Base-by-base conservation (phyloP, 192 early-diverging fungal genomes). In the Lobulomyces angularis region DNA sequence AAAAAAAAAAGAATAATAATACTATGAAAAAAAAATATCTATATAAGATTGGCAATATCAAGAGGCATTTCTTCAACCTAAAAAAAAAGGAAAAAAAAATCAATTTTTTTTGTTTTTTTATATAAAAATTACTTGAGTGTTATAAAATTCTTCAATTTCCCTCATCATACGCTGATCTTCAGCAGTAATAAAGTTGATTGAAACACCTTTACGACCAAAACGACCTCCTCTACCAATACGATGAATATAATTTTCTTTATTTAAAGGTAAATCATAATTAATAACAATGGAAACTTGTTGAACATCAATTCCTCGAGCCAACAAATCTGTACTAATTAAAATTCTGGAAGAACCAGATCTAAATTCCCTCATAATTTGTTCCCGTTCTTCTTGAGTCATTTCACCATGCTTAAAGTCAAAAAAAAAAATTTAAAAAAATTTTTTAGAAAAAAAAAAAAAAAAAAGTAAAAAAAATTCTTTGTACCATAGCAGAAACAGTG, bases 191-290 rank as follows among this genome's bases (percentile, higher is more conserved):
- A 98, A 97, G 80, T 97, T 97, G 76, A 97, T 93, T 46, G 91
- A 88, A 54, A 98, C 92, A 79, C 94, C 94, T 80, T 96, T 98
- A 63, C 94, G 85, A 63, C 94, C 94, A 78, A 96, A 98, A 81
- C 94, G 92, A 76, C 94, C 92, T 81, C 86, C 84, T 76, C 94
- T 85, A 80, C 94, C 94, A 65, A 98, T 98, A 63, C 57, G 81
- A 67, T 98, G 94, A 51, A 98, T 93, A 79, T 98, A 98, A 84
- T 96, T 96, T 71, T 96, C 94, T 51, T 77, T 76, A 73, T 89
- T 91, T 62, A 81, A 67, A 48, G 94, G 92, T 41, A 98, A 76
- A 62, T 98, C 94, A 73, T 98, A 98, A 86, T 88, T 90, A 67
- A 89, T 89, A 50, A 94, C 94, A 55, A 98, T 80, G 37, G 94